Base-by-base conservation (phyloP, 176 grass and related monocot genomes). In the Carex kokanica region DNA sequence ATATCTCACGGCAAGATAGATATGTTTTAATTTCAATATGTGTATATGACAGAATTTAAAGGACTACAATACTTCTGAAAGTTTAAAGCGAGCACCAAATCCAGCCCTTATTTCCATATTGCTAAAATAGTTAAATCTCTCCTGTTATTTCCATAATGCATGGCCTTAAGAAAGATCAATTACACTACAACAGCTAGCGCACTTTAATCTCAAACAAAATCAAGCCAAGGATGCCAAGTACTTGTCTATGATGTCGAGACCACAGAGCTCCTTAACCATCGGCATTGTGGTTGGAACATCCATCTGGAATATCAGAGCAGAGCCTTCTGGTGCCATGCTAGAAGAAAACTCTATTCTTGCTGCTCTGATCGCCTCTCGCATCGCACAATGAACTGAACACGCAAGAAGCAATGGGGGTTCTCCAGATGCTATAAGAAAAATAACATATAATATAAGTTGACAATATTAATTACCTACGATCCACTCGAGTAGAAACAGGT, bases 281-380 rank as follows among this genome's bases (percentile, higher is more conserved):
- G 93, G 89, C 93, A 93, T 96, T n/a, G 90, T 89, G 8, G 90
- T 91, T 8, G 93, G 91, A 74, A 88, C 90, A 54, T 96, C 69
- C 23, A 96, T 82, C 34, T 96, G 83, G 45, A 96, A 93, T 7
- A 1, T 29, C 10, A 60, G 11, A 1, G 45, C 1, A 23, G 88
- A 84, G 14, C 10, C 81, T 80, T 78, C 34, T 40, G 70, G 27
- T 54, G 13, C 52, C 4, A 8, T 16, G 34, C 1, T 25, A 8
- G 53, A n/a, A 83, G 27, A 8, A 34, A 93, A 93, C 29, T 93
- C 88, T 29, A 17, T 54, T 49, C 91, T 89, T 0, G 91, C 85
- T 17, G 88, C 93, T 58, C 77, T 54, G 29, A 96, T 91, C 5
- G 88, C 88, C 60, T 93, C 91, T 70, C 88, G 86, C 45, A 87